Evolutionary conservation across 768 basidiomycete genomes (phyloP).

Genomic region (Hericium rajendrae): DNA sequence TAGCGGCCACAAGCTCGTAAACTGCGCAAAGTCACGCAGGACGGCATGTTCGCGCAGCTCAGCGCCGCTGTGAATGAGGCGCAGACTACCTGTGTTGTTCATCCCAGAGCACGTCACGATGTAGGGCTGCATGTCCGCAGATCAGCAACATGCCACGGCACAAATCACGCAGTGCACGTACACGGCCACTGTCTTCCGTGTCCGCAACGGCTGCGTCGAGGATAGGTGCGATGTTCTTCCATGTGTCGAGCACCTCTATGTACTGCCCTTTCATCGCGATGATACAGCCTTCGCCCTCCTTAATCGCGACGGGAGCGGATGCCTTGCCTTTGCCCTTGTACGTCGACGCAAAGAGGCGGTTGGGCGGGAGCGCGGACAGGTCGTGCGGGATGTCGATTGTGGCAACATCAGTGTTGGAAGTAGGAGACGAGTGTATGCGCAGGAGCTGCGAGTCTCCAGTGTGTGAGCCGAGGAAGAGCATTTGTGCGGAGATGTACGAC

Average conservation of each 20-base stretch:
- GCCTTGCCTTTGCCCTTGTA: conserved; percentile 17
- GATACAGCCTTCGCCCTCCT: conserved; percentile 10
- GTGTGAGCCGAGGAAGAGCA: conserved; percentile 74
- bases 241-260: conserved; percentile 52
- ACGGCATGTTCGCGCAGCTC: conserved; percentile 60
- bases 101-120: conserved; percentile 84
- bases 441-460: conserved; percentile 74
- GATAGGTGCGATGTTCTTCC: conserved; percentile 76
- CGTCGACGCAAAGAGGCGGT: conserved; percentile 25
- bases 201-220: conserved; percentile 73
- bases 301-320: conserved; percentile 36
- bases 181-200: conserved; percentile 61
- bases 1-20: conserved; percentile 58
- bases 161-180: conserved; percentile 32
- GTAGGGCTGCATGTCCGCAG: conserved; percentile 38
- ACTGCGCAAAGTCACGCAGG: conserved; percentile 44
- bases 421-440: conserved; percentile 39
- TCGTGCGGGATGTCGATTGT: conserved; percentile 45
- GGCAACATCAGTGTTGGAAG: conserved; percentile 28
- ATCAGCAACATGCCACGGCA: conserved; percentile 57
- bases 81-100: conserved; percentile 64
- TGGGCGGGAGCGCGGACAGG: conserved; percentile 32
- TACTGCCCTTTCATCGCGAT: conserved; percentile 38
- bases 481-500: conserved; percentile 28
- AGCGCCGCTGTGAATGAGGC: conserved; percentile 73